Evolutionary conservation across 78 protist species (phyloP), one percentile per base, ranked within the genome.

Genomic region (Isochrysis galbana): DNA sequence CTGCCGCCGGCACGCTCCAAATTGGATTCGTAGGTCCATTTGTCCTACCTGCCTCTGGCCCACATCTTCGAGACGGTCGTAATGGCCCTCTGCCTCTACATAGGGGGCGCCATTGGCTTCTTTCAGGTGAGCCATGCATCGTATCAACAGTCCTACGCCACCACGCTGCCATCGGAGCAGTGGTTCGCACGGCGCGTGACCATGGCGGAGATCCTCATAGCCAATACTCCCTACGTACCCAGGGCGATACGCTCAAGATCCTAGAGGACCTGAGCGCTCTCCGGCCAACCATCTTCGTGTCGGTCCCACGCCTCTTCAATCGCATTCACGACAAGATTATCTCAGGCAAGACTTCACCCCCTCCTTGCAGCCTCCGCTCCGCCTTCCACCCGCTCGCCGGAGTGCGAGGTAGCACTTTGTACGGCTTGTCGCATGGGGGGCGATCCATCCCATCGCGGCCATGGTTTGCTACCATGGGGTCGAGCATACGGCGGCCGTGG

Each of bases 221-320:
- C n/a, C n/a, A n/a, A n/a, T n/a, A n/a, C n/a, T n/a, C n/a, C n/a
- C n/a, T n/a, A n/a, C n/a, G n/a, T n/a, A n/a, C n/a, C n/a, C 61
- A 51, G 61, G 61, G 61, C 7, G 61, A 51, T 39, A 42, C 90
- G 19, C 80, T 67, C 26, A n/a, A 39, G 72, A 51, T 95, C 45
- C 22, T 95, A 55, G 95, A 93, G 45, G 99, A 98, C 91, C 90
- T 98, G 21, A 39, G 26, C 54, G 94, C 74, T 22, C 95, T 96
- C 54, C 91, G 93, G 34, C 99, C 99, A 25, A 97, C 99, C 22
- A 34, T 97, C 90, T 93, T 99, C 90, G 78, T 48, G 45, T 94
- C 95, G 23, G 99, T 98, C 25, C 99, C 99, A 36, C 94, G 99
- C 21, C 93, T 98, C 38, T 94, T 93, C 96, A 97, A 95, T 93